Conservation (phyloP, 1,139 yeast species). For the Sugiyamaella novakii region DNA sequence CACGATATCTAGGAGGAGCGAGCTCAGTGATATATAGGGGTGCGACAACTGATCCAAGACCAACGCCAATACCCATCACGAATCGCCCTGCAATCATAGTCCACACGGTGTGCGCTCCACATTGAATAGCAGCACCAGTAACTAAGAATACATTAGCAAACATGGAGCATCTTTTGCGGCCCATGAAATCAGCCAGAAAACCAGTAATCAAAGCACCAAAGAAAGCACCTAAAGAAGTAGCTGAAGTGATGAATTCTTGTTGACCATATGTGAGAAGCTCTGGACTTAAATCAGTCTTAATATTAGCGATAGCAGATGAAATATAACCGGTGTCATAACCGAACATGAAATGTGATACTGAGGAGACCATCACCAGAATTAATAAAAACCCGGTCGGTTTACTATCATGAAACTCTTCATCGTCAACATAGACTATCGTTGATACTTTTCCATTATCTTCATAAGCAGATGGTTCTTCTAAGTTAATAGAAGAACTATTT, state of each 20-base stretch:
- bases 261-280: conserved; percentile 64
- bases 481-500: background rate
- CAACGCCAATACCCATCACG: conserved; percentile 94
- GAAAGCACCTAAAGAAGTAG: conserved; percentile 90
- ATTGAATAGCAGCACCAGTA: conserved; percentile 79
- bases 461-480: too few relatives aligned
- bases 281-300: conserved; percentile 60
- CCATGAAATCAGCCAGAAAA: conserved; percentile 72
- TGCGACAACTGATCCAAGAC: conserved; percentile 86
- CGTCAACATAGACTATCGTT: conserved; percentile 18
- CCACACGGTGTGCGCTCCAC: conserved; percentile 80
- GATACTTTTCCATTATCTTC: conserved; percentile 4
- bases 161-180: conserved; percentile 79
- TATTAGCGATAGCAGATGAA: conserved; percentile 85
- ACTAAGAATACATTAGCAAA: conserved; percentile 78
- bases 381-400: conserved; percentile 45
- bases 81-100: conserved; percentile 90
- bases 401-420: conserved; percentile 25
- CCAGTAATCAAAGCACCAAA: conserved; percentile 80
- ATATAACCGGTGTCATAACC: conserved; percentile 97
- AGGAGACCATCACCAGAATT: conserved; percentile 74
- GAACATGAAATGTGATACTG: conserved; percentile 92
- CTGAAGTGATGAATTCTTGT: conserved; percentile 89
- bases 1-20: conserved; percentile 90
- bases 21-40: conserved; percentile 89